phyloP scores from a whole-genome alignment of 805 yeast genomes.

The Metschnikowia lochheadii region DNA sequence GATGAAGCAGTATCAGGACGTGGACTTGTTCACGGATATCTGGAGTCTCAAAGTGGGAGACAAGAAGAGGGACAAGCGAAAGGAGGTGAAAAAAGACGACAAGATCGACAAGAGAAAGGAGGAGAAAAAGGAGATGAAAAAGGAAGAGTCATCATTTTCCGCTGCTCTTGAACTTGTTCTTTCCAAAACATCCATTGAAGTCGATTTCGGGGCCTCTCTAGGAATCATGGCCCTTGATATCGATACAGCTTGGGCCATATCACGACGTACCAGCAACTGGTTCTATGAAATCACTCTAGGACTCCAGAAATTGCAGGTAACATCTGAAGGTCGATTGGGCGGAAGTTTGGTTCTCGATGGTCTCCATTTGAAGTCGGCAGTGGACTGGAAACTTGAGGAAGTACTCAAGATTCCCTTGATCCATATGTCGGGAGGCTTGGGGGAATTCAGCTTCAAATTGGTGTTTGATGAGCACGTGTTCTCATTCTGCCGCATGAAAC shows the following conservation, averaged over 20 bases:
- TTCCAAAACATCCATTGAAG: constrained; percentile 46
- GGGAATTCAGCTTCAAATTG: constrained; percentile 51
- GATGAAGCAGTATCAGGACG: constrained; percentile 81
- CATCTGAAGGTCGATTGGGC: constrained; percentile 75
- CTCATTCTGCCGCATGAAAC: constrained; percentile 52
- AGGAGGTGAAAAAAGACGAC: not conserved
- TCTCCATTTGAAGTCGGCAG: constrained; percentile 56
- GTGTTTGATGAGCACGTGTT: constrained; percentile 87
- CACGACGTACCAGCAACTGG: constrained; percentile 63
- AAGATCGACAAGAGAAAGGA: not conserved
- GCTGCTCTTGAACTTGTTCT: constrained; percentile 65
- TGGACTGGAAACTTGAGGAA: constrained; percentile 58
- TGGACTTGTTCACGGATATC: constrained; percentile 74
- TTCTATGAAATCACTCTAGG: constrained; percentile 68
- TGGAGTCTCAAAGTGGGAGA: constrained; percentile 53
- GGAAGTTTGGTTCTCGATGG: constrained; percentile 55
- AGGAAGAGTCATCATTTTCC: constrained; percentile 46
- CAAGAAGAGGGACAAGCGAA: not conserved
- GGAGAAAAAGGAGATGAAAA: not conserved
- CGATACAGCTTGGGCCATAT: constrained; percentile 63
- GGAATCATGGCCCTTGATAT: constrained; percentile 58
- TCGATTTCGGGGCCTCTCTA: constrained; percentile 80
- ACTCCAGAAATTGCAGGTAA: constrained; percentile 46
- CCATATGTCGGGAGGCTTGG: constrained; percentile 54
- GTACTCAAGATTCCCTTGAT: constrained; percentile 64